A percentile compares a stretch with the other conserved stretches of the same genome.
Evolutionary conservation across 805 yeast species (phyloP).

Genomic region (Debaryomyces tyrocola): DNA sequence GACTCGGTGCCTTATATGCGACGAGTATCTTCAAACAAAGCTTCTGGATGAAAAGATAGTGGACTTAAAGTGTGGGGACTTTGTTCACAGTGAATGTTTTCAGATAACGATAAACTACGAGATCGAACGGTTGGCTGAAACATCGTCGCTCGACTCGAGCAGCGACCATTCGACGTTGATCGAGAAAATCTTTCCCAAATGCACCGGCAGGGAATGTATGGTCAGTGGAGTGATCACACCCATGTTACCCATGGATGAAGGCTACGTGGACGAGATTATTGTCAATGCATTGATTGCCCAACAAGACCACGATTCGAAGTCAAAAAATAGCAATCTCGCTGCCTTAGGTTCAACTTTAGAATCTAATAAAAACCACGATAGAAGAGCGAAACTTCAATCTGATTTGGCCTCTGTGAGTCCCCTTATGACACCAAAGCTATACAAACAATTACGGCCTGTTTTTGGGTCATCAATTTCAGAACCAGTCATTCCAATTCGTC

Average conservation of each 20-base stretch:
- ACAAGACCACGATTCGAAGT: conserved; percentile 1
- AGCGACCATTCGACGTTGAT: neutral
- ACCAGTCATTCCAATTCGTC: neutral
- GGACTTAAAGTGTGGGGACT: conserved; percentile 54
- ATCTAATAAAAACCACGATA: neutral
- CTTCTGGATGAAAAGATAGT: conserved; percentile 46
- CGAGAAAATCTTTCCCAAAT: conserved; percentile 6
- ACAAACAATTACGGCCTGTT: neutral
- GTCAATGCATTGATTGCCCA: conserved; percentile 5
- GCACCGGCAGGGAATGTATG: conserved; percentile 6
- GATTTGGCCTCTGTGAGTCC: neutral
- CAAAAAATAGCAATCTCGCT: conserved; percentile 3
- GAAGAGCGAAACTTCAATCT: neutral
- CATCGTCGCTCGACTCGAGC: neutral
- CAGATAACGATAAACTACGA: conserved; percentile 18
- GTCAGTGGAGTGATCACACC: neutral
- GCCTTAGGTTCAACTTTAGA: conserved; percentile 7
- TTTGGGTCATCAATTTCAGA: neutral
- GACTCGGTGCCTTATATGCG: conserved; percentile 49
- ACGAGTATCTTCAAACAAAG: conserved; percentile 47
- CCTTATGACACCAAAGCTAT: neutral
- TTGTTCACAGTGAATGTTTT: conserved; percentile 60
- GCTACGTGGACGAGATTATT: conserved; percentile 5
- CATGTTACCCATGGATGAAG: conserved; percentile 8
- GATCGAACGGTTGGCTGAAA: conserved; percentile 4